phyloP scores from a whole-genome alignment of 1,284 basidiomycete species.

The Stereum hirsutum region DNA sequence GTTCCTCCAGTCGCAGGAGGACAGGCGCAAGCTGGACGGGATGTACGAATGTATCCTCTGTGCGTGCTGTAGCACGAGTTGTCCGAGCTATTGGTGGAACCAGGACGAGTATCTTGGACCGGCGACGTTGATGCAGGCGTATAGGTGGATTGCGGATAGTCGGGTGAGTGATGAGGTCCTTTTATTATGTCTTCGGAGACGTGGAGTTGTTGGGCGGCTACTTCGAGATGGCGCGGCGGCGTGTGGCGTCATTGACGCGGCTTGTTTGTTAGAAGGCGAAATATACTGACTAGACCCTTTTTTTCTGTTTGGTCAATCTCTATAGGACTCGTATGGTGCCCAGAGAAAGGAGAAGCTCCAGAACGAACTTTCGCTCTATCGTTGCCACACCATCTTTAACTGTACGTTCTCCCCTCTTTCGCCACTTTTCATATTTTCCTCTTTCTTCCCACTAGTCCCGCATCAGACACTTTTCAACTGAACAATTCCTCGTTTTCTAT shows the following conservation, averaged over 20 bases:
- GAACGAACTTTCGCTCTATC: conserved; percentile 89
- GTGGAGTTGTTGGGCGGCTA: too few relatives aligned
- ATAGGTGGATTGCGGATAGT: conserved; percentile 98
- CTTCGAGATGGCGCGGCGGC: too few relatives aligned
- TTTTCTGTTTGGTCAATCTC: conserved; percentile 1
- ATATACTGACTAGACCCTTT: background rate
- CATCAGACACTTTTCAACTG: too few relatives aligned
- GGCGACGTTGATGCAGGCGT: conserved; percentile 92
- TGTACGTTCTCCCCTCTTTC: conserved; percentile 26
- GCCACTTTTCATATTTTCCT: conserved; percentile 2
- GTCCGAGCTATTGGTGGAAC: conserved; percentile 99
- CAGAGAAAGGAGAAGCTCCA: conserved; percentile 89
- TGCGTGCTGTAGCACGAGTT: conserved; percentile 95
- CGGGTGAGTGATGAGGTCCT: too few relatives aligned
- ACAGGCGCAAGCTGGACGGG: conserved; percentile 93
- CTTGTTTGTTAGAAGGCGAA: background rate
- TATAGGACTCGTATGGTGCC: conserved; percentile 69
- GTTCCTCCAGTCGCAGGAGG: conserved; percentile 85
- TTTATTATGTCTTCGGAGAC: too few relatives aligned
- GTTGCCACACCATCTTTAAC: conserved; percentile 93
- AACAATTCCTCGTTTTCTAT: too few relatives aligned
- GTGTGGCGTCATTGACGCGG: background rate
- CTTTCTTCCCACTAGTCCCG: conserved; percentile 1
- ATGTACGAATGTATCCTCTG: conserved; percentile 95
- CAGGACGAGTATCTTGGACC: conserved; percentile 98